Conservation (phyloP, 2,329 filamentous ascomycete species). For the Epichloe aotearoae region DNA sequence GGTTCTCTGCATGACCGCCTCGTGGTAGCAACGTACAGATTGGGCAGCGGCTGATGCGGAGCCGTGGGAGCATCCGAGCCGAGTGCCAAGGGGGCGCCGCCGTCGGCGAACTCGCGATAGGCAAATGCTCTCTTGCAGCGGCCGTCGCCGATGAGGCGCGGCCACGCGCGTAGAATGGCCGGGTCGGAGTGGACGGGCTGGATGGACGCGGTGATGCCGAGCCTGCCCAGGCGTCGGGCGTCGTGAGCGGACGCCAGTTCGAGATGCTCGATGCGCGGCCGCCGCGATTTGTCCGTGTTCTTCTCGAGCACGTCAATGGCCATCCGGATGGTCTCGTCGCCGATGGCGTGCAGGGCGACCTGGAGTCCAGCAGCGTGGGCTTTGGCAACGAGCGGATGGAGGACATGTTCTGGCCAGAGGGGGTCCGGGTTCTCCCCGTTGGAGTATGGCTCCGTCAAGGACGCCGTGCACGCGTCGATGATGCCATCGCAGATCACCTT, state of each 20-base stretch:
- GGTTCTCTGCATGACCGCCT: conserved; percentile 40
- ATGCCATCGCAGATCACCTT: conserved; percentile 55
- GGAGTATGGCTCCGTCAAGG: conserved; percentile 44
- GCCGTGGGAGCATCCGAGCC: conserved; percentile 49
- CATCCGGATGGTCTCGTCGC: conserved; percentile 43
- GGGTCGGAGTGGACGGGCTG: conserved; percentile 48
- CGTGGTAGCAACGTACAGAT: conserved; percentile 47
- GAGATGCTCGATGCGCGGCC: conserved; percentile 53
- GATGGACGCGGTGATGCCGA: conserved; percentile 48
- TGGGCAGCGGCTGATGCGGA: conserved; percentile 38
- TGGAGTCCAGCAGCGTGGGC: conserved; percentile 43
- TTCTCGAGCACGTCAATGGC: conserved; percentile 42
- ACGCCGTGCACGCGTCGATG: conserved; percentile 52
- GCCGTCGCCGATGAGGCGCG: conserved; percentile 37
- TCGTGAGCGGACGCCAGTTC: conserved; percentile 44
- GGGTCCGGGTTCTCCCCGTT: conserved; percentile 32
- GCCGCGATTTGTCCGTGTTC: conserved; percentile 28
- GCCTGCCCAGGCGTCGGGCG: conserved; percentile 38
- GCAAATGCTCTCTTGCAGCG: conserved; percentile 47
- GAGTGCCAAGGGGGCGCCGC: conserved; percentile 40
- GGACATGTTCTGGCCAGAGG: conserved; percentile 39
- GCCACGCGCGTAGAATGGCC: conserved; percentile 48
- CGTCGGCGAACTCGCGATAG: conserved; percentile 45
- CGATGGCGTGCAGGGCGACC: conserved; percentile 52
- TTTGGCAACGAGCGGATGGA: conserved; percentile 39